These are phyloP conservation scores for Candida quercuum DNA, from an alignment of 805 yeast genomes.

Conservation along the genomic window DNA sequence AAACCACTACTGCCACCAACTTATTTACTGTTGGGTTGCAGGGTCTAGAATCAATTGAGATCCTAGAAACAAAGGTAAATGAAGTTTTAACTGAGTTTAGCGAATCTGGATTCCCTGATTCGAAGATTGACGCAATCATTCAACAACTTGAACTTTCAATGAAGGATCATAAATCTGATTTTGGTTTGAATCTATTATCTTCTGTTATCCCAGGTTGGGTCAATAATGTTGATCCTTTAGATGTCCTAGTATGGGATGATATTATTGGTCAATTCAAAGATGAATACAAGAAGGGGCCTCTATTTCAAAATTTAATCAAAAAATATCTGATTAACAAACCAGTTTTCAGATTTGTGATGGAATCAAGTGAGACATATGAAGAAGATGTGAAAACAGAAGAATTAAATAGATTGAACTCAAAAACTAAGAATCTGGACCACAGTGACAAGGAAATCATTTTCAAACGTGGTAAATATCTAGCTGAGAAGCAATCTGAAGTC, in stretches of 20 bases:
- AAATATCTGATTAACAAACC: slow-evolving; percentile 49
- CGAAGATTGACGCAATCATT: slow-evolving; percentile 76
- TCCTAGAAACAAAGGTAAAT: slow-evolving; percentile 42
- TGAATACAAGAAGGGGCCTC: slow-evolving; percentile 47
- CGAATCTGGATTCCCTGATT: slow-evolving; percentile 41
- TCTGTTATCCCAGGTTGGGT: slow-evolving; percentile 83
- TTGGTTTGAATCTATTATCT: slow-evolving; percentile 75
- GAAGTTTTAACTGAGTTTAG: slow-evolving; percentile 41
- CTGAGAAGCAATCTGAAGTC: slow-evolving; percentile 55
- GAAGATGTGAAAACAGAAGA: slow-evolving; percentile 52
- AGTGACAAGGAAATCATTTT: slow-evolving; percentile 54
- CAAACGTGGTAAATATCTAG: slow-evolving; percentile 54
- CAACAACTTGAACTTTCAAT: slow-evolving; percentile 82
- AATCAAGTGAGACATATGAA: slow-evolving; percentile 57
- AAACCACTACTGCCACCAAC: slow-evolving; percentile 69
- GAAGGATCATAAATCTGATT: slow-evolving; percentile 84
- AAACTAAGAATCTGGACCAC: slow-evolving; percentile 40
- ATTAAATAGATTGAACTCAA: slow-evolving; percentile 37
- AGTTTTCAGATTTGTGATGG: slow-evolving; percentile 68
- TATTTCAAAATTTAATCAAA: slow-evolving; percentile 58
- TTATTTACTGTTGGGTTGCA: slow-evolving; percentile 83
- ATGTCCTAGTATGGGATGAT: slow-evolving; percentile 58
- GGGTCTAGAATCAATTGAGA: slow-evolving; percentile 52
- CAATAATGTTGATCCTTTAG: slow-evolving; percentile 73
- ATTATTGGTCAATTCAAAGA: slow-evolving; percentile 53